These are phyloP conservation scores for Nicotiana undulata DNA, from an alignment of 257 asterid species.

Conservation along the genomic window DNA sequence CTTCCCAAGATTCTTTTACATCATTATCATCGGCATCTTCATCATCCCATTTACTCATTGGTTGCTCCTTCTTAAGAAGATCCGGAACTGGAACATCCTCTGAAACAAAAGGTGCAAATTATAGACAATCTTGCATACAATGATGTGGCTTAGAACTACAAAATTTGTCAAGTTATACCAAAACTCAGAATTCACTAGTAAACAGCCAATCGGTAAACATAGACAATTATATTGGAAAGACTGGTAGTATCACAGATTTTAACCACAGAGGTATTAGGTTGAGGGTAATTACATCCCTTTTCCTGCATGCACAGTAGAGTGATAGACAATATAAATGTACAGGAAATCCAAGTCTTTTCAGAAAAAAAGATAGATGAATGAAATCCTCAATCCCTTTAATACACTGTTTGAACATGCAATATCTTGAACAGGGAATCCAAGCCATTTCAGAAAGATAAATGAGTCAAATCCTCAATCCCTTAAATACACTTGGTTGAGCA, in stretches of 20 bases:
- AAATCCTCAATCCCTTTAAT: not conserved
- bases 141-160: not conserved
- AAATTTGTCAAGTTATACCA: not conserved
- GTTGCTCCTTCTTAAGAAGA: constrained; percentile 46
- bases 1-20: constrained; percentile 96
- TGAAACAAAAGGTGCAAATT: constrained; percentile 21
- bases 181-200: not conserved
- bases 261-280: not conserved
- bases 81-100: constrained; percentile 66
- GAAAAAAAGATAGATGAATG: not conserved
- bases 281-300: not conserved
- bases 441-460: not conserved
- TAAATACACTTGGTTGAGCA: not conserved
- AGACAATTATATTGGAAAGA: not conserved
- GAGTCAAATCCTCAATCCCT: not conserved
- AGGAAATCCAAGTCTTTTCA: not conserved
- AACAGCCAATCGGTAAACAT: not conserved
- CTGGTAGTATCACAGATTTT: not conserved
- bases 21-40: constrained; percentile 72
- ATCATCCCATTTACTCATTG: constrained; percentile 67
- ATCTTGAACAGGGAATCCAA: not conserved
- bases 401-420: not conserved
- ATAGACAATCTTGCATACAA: not conserved
- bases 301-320: not conserved
- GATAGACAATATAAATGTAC: not conserved